These are phyloP conservation scores for Kazachstania sp. DNA, from an alignment of 1,139 yeast genomes.

Conservation along the genomic window DNA sequence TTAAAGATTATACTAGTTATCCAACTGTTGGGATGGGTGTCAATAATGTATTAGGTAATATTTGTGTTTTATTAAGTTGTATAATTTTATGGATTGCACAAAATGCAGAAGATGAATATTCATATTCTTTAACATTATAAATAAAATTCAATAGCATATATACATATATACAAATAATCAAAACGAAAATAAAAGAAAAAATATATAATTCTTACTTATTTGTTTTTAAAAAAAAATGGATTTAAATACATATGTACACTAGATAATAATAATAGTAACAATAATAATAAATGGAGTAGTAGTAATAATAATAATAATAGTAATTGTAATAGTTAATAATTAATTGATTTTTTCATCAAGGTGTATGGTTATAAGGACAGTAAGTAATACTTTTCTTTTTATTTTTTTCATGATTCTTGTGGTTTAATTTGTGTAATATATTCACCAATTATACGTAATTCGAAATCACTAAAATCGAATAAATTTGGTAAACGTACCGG, in stretches of 20 bases:
- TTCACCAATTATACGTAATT: slow-evolving; percentile 35
- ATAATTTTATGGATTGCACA: slow-evolving; percentile 86
- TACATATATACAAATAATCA: neutral
- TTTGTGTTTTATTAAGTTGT: slow-evolving; percentile 78
- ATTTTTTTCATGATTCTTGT: slow-evolving; percentile 1
- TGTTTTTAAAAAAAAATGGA: neutral
- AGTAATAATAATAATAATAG: too few relatives aligned
- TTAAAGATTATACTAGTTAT: slow-evolving; percentile 62
- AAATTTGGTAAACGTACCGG: slow-evolving; percentile 34
- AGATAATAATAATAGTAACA: neutral
- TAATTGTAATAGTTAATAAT: too few relatives aligned
- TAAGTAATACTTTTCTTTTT: neutral
- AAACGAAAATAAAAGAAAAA: neutral
- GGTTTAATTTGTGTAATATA: slow-evolving; percentile 26
- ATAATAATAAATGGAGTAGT: neutral
- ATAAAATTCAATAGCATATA: slow-evolving; percentile 7
- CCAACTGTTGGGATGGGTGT: slow-evolving; percentile 96
- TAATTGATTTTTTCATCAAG: neutral
- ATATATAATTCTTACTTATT: neutral
- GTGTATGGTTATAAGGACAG: too few relatives aligned
- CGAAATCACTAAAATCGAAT: slow-evolving; percentile 37
- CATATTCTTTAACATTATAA: slow-evolving; percentile 76
- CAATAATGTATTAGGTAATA: slow-evolving; percentile 74
- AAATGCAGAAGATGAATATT: slow-evolving; percentile 90
- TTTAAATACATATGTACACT: neutral